Base-by-base conservation (phyloP, 345 rosid species). In the Carallia pectinifolia region DNA sequence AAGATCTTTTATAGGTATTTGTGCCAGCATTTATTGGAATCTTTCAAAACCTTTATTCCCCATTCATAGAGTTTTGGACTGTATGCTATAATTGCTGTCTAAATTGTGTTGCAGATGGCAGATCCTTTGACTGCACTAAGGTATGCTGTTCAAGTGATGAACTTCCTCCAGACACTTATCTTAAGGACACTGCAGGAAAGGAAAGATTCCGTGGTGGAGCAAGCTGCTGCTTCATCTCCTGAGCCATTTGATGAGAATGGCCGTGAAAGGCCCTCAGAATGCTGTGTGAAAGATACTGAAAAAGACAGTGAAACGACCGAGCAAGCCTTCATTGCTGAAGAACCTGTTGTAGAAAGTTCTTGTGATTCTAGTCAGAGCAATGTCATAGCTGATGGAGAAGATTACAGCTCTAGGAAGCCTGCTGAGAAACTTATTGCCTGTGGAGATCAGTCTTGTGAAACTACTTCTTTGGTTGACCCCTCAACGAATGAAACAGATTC, bases 221-320 rank as follows among this genome's bases (percentile, higher is more conserved):
- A 44, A 55, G 38, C 58, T n/a, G 38, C 64, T 44, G 4, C 64
- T 62, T 62, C 78, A 5, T 69, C 38, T 29, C 33, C 34, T 36
- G 73, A 74, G 69, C 78, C 78, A 39, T 68, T 47, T 52, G 74
- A 75, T 65, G 74, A 70, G 44, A 70, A 69, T 53, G 71, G 74
- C 33, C 70, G 65, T 10, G 61, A 59, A 38, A 64, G 79, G 63
- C 58, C 66, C 53, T 53, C 62, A n/a, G 77, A 61, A 62, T 74
- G 80, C 73, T 71, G 76, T 53, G 61, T 67, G 53, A 70, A 65
- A 75, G 77, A 71, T 59, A 38, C 72, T 64, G 74, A 68, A 39
- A 59, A 76, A 50, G 81, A 74, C 67, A 62, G 69, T 66, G 86
- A 87, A 63, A 87, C 82, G 58, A 71, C 31, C 34, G 89, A 79